Evolutionary conservation across 2,329 filamentous ascomycete species (phyloP).

Genomic region (Emmonsiellopsis sp.): DNA sequence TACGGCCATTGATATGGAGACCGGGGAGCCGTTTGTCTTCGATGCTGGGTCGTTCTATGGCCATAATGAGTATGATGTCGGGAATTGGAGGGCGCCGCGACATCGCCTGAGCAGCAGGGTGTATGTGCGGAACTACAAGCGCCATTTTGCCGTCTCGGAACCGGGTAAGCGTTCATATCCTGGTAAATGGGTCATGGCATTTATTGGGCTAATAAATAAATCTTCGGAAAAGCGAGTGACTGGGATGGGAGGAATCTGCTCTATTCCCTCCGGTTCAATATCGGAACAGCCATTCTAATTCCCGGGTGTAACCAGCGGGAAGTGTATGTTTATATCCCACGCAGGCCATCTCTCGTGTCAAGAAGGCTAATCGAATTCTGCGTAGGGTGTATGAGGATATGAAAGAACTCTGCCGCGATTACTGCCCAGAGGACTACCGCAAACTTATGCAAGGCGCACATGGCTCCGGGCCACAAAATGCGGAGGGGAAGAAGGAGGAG

Average conservation of each 20-base stretch:
- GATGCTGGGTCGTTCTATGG: conserved; percentile 25
- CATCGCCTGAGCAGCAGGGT: conserved; percentile 1
- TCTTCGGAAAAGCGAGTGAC: conserved; percentile 10
- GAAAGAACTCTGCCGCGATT: not conserved
- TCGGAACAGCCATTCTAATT: conserved; percentile 6
- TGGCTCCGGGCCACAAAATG: not conserved
- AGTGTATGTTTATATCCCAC: not conserved
- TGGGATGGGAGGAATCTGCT: conserved; percentile 20
- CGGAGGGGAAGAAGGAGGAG: not conserved
- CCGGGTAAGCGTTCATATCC: conserved; percentile 2
- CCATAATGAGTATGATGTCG: conserved; percentile 21
- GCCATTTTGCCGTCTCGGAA: conserved; percentile 2
- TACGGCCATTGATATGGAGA: conserved; percentile 18
- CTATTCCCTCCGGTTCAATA: conserved; percentile 12
- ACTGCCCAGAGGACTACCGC: not conserved
- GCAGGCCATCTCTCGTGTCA: not conserved
- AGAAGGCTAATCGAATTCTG: not conserved
- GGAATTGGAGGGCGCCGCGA: conserved; percentile 13
- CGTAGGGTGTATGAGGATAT: not conserved
- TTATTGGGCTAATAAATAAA: not conserved
- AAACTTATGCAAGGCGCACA: not conserved
- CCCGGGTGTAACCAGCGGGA: conserved; percentile 6
- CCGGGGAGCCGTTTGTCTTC: conserved; percentile 21
- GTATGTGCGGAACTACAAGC: conserved; percentile 5
- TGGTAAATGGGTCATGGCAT: not conserved